Evolutionary conservation across 2,329 filamentous ascomycete species (phyloP).

Genomic region (Emmonsiellopsis sp.): DNA sequence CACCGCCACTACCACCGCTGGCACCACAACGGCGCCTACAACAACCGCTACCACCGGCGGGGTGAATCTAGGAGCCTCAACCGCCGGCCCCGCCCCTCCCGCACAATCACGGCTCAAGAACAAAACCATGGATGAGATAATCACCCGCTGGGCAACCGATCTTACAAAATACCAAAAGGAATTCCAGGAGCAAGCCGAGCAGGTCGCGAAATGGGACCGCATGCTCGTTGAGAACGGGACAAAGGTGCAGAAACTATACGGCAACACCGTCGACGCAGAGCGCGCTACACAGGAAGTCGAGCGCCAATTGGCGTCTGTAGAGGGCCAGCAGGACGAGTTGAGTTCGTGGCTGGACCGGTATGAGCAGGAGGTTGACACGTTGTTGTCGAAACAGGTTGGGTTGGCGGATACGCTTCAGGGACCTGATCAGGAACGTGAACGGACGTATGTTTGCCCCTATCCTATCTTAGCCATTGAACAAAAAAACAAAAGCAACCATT

Average conservation of each 20-base stretch:
- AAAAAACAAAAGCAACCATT: no score
- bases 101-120: conserved; percentile 83
- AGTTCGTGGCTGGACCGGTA: conserved; percentile 83
- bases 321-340: conserved; percentile 86
- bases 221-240: conserved; percentile 87
- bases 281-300: conserved; percentile 89
- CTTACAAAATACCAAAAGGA: conserved; percentile 94
- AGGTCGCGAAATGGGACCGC: conserved; percentile 84
- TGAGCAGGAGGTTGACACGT: conserved; percentile 80
- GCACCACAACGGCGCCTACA: conserved; percentile 20
- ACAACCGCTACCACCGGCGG: conserved; percentile 20
- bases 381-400: conserved; percentile 73
- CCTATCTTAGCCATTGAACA: no score
- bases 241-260: conserved; percentile 88
- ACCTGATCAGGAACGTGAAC: conserved; percentile 89
- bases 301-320: conserved; percentile 77
- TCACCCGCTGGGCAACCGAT: conserved; percentile 92
- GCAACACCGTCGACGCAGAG: conserved; percentile 87
- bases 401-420: conserved; percentile 67
- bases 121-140: conserved; percentile 98
- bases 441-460: conserved; percentile 51
- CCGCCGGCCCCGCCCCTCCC: conserved; percentile 68
- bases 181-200: conserved; percentile 80
- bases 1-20: conserved; percentile 18
- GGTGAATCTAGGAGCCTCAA: conserved; percentile 58